phyloP scores from a whole-genome alignment of 2,329 filamentous ascomycete genomes.

The Aspergillus pseudoviridinutans region DNA sequence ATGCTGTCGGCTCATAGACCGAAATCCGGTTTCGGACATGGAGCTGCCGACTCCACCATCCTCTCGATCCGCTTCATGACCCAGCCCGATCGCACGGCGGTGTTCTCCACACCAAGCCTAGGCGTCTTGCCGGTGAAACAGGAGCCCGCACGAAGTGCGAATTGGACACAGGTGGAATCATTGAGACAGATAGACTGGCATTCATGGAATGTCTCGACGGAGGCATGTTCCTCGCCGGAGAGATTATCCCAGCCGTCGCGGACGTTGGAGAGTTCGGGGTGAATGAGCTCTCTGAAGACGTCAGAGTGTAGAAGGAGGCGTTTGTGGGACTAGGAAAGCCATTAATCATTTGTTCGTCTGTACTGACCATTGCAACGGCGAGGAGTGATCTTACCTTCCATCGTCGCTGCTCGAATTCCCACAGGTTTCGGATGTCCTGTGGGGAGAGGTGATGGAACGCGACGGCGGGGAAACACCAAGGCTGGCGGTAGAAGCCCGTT shows the following conservation, averaged over 20 bases:
- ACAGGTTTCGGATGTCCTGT: slow-evolving; percentile 41
- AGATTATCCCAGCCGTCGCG: slow-evolving; percentile 36
- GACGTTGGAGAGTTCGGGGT: slow-evolving; percentile 26
- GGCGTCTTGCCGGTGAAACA: slow-evolving; percentile 31
- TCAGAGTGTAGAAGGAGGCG: slow-evolving; percentile 33
- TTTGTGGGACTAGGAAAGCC: slow-evolving; percentile 2
- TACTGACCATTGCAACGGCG: neutral
- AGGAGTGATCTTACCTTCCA: slow-evolving; percentile 54
- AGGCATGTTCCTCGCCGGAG: slow-evolving; percentile 27
- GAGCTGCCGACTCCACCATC: slow-evolving; percentile 24
- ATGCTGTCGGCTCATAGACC: slow-evolving; percentile 14
- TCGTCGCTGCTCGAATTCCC: slow-evolving; percentile 47
- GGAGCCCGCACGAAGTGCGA: slow-evolving; percentile 23
- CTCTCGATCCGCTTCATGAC: slow-evolving; percentile 25
- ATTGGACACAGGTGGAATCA: slow-evolving; percentile 28
- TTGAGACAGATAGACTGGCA: slow-evolving; percentile 28
- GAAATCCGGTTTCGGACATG: slow-evolving; percentile 26
- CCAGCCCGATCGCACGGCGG: slow-evolving; percentile 30
- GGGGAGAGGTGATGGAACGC: slow-evolving; percentile 49
- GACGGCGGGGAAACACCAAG: slow-evolving; percentile 50
- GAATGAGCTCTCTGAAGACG: slow-evolving; percentile 36
- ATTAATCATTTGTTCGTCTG: neutral
- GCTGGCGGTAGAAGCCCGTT: slow-evolving; percentile 35
- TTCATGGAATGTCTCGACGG: slow-evolving; percentile 25
- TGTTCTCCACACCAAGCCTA: slow-evolving; percentile 24